Conservation (phyloP, 2,329 filamentous ascomycete genomes). For the Laburnicola sp. region DNA sequence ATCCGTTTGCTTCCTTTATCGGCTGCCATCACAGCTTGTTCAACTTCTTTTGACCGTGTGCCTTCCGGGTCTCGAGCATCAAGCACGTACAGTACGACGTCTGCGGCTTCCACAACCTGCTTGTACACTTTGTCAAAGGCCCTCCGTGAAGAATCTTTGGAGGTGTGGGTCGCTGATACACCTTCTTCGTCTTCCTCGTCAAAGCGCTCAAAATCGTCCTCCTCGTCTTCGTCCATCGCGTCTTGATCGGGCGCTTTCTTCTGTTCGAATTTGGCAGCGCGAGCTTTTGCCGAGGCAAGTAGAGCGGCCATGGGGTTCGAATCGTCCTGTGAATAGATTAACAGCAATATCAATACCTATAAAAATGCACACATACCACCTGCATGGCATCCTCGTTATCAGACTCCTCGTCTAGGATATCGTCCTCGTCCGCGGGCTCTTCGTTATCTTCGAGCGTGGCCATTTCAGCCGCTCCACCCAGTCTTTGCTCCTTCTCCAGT, state of each 20-base stretch:
- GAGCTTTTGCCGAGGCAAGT: constrained; percentile 77
- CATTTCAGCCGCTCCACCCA: constrained; percentile 40
- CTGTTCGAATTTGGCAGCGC: constrained; percentile 74
- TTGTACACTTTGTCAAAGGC: constrained; percentile 97
- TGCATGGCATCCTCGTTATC: constrained; percentile 62
- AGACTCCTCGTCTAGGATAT: constrained; percentile 53
- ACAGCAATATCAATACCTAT: not conserved
- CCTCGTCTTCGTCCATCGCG: constrained; percentile 61
- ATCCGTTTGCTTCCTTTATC: constrained; percentile 81
- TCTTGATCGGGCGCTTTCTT: constrained; percentile 64
- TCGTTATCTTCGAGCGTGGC: constrained; percentile 46
- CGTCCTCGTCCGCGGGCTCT: constrained; percentile 58
- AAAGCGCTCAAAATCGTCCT: constrained; percentile 55
- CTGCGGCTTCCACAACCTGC: constrained; percentile 82
- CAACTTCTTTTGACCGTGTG: constrained; percentile 86
- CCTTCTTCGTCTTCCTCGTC: constrained; percentile 52
- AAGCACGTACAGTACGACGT: constrained; percentile 90
- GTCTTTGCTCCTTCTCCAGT: constrained; percentile 59
- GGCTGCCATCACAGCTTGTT: constrained; percentile 88
- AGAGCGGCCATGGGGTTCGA: constrained; percentile 92
- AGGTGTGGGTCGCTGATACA: constrained; percentile 28
- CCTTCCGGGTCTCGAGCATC: constrained; percentile 90
- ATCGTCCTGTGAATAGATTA: constrained; percentile 54
- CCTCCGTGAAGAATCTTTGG: constrained; percentile 70
- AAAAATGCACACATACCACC: constrained; percentile 43